A percentile compares a stretch with the other conserved stretches of the same genome.
Evolutionary conservation across 352 stramenopile species (phyloP).

Genomic region (Globisporangium perplexum): DNA sequence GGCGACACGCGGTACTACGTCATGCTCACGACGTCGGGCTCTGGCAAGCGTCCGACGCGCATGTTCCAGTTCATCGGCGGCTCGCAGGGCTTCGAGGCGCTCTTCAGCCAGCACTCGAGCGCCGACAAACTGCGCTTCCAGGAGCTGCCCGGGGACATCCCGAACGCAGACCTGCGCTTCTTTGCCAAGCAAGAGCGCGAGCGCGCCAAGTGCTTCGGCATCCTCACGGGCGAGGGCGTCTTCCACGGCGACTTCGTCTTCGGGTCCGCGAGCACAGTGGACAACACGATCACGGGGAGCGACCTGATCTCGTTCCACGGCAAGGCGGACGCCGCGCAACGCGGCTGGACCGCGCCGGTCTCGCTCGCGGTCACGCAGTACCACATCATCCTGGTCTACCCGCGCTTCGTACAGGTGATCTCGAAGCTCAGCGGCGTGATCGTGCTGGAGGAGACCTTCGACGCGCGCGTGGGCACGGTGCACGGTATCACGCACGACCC

Average conservation of each 20-base stretch:
- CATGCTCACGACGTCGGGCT: constrained; percentile 81
- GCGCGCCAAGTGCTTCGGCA: constrained; percentile 84
- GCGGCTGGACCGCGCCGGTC: constrained; percentile 62
- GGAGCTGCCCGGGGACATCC: constrained; percentile 85
- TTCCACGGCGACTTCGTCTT: constrained; percentile 89
- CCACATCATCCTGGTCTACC: constrained; percentile 89
- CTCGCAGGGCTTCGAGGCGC: constrained; percentile 58
- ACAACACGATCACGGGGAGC: constrained; percentile 77
- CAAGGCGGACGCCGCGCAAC: constrained; percentile 41
- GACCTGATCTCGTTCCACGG: constrained; percentile 68
- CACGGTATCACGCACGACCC: constrained; percentile 62
- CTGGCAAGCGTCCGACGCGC: constrained; percentile 79
- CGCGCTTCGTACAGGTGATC: constrained; percentile 71
- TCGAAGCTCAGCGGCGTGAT: constrained; percentile 85
- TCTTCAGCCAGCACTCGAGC: constrained; percentile 85
- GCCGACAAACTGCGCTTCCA: constrained; percentile 84
- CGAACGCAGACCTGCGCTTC: constrained; percentile 69
- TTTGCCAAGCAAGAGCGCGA: constrained; percentile 78
- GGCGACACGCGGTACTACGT: constrained; percentile 65
- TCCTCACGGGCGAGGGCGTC: constrained; percentile 87
- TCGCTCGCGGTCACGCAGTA: constrained; percentile 89
- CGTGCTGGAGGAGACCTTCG: constrained; percentile 80
- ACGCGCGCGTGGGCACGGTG: constrained; percentile 68
- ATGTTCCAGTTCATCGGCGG: constrained; percentile 90
- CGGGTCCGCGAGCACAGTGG: constrained; percentile 56